A percentile compares a stretch with the other conserved stretches of the same genome.
Conservation (phyloP, 176 grass and related monocot genomes). For the Echinochloa phyllopogon region DNA sequence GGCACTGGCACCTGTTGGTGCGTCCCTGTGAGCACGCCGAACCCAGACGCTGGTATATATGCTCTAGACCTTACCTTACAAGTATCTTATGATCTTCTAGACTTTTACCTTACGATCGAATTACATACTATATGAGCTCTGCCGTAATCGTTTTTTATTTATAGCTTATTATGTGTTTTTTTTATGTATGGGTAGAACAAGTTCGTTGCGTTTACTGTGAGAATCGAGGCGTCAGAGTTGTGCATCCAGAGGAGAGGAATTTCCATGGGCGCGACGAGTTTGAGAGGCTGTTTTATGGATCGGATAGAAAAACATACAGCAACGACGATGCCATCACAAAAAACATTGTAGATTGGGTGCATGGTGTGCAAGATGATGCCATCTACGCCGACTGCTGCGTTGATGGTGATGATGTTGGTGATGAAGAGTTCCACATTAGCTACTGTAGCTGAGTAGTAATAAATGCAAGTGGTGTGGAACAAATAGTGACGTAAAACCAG, state of each 20-base stretch:
- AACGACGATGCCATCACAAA: background rate
- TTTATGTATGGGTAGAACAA: slow-evolving; percentile 5
- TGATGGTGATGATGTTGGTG: background rate
- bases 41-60: background rate
- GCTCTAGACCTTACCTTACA: background rate
- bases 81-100: no score
- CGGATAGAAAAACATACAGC: no score
- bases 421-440: background rate
- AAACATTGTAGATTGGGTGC: background rate
- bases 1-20: background rate
- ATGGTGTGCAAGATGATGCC: background rate
- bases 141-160: no score
- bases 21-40: background rate
- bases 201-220: slow-evolving; percentile 34
- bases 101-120: no score
- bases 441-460: background rate
- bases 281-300: background rate
- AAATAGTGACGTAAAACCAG: background rate
- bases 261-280: slow-evolving; percentile 30
- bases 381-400: background rate
- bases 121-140: no score
- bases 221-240: background rate
- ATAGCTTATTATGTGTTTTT: background rate
- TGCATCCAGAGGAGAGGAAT: background rate
- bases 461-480: background rate